Percentiles rank a stretch among this genome's conserved stretches.
Conservation (phyloP, 2,329 filamentous ascomycete species). For the Aotearoamyces nothofagi region DNA sequence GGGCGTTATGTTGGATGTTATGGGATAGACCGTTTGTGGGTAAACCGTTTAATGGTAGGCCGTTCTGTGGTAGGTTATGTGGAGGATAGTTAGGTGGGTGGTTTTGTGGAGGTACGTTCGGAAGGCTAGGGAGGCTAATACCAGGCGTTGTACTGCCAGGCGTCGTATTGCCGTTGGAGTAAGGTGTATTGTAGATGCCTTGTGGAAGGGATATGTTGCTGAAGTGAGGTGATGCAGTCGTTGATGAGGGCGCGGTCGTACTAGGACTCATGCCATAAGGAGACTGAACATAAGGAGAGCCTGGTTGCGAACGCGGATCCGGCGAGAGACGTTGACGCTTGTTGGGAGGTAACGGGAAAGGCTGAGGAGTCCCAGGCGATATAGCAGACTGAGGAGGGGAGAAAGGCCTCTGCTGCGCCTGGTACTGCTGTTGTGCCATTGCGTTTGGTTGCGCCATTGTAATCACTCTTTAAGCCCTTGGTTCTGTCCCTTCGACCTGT, state of each 20-base stretch:
- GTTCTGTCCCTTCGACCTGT: no score
- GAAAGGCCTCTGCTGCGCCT: constrained; percentile 35
- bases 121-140: constrained; percentile 12
- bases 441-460: no score
- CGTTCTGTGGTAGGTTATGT: constrained; percentile 9
- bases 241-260: constrained; percentile 12
- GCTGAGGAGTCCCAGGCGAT: constrained; percentile 42
- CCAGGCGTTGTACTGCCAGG: constrained; percentile 3
- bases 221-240: constrained; percentile 17
- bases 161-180: constrained; percentile 15
- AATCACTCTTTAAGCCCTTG: no score
- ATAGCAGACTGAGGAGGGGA: constrained; percentile 47
- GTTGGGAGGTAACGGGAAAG: constrained; percentile 46
- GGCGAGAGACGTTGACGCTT: constrained; percentile 62
- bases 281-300: constrained; percentile 42
- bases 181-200: constrained; percentile 19
- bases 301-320: constrained; percentile 50
- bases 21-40: constrained; percentile 6
- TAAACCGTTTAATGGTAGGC: constrained; percentile 6
- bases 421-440: constrained; percentile 21
- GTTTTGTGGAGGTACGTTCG: constrained; percentile 7
- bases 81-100: constrained; percentile 21
- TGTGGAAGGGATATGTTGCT: constrained; percentile 15
- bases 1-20: constrained; percentile 10
- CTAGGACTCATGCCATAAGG: constrained; percentile 33